A percentile compares a stretch with the other conserved stretches of the same genome.
These are phyloP conservation scores for Hyaloperonospora arabidopsidis DNA, from an alignment of 352 stramenopile genomes.

Conservation along the genomic window DNA sequence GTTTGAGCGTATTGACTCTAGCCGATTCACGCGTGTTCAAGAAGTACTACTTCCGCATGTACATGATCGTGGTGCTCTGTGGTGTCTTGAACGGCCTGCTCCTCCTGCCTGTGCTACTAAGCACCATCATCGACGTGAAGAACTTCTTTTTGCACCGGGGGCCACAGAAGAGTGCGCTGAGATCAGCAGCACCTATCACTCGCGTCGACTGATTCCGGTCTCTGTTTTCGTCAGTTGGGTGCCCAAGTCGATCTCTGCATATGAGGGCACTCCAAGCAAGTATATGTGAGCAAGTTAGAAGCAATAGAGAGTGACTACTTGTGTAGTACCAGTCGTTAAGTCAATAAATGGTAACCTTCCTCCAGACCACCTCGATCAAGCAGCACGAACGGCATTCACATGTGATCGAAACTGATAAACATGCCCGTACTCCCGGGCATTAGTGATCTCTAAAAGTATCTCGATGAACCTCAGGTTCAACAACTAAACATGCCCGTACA, in stretches of 20 bases:
- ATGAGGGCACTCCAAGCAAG: constrained; percentile 8
- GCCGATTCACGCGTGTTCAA: constrained; percentile 83
- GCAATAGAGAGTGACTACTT: constrained; percentile 18
- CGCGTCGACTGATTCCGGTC: constrained; percentile 24
- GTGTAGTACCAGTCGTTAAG: constrained; percentile 20
- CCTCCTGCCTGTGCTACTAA: constrained; percentile 57
- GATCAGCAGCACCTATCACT: constrained; percentile 20
- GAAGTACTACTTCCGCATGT: constrained; percentile 90
- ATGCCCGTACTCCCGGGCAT: neutral
- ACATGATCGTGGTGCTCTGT: constrained; percentile 78
- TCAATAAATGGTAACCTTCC: constrained; percentile 13
- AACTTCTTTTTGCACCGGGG: constrained; percentile 32
- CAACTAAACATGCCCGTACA: neutral
- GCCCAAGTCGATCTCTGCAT: constrained; percentile 14
- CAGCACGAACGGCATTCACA: neutral
- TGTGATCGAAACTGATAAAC: neutral
- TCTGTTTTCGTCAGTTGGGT: constrained; percentile 2
- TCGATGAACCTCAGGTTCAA: neutral
- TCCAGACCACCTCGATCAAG: neutral
- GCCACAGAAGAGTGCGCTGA: constrained; percentile 18
- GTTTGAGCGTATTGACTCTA: constrained; percentile 72
- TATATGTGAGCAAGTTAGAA: neutral
- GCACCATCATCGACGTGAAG: constrained; percentile 40
- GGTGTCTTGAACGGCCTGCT: constrained; percentile 74
- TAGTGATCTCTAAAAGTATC: neutral